Conservation (phyloP, 306 rosid genomes). For the Fagus sylvatica region DNA sequence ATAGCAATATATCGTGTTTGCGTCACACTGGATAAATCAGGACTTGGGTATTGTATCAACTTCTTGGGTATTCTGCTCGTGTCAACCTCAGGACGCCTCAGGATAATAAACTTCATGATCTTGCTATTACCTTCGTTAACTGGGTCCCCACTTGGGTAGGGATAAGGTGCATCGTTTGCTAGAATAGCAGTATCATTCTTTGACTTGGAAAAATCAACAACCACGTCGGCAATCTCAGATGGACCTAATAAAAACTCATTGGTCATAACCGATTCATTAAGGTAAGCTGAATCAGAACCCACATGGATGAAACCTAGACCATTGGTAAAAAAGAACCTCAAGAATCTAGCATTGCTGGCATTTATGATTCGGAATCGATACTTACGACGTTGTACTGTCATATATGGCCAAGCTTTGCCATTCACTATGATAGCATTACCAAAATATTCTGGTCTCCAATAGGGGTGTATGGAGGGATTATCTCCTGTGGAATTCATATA, state of each 20-base stretch:
- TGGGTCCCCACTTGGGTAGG: slow-evolving; percentile 49
- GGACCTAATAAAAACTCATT: slow-evolving; percentile 41
- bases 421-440: slow-evolving; percentile 50
- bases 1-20: slow-evolving; percentile 40
- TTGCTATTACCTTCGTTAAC: slow-evolving; percentile 38
- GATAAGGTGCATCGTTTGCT: slow-evolving; percentile 47
- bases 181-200: slow-evolving; percentile 23
- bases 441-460: slow-evolving; percentile 60
- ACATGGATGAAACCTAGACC: slow-evolving; percentile 41
- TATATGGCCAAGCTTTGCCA: slow-evolving; percentile 55
- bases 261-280: slow-evolving; percentile 21
- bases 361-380: slow-evolving; percentile 53
- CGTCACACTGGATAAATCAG: slow-evolving; percentile 27
- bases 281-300: slow-evolving; percentile 47
- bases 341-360: slow-evolving; percentile 54
- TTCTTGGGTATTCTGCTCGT: slow-evolving; percentile 16
- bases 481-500: slow-evolving; percentile 45
- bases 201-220: slow-evolving; percentile 46
- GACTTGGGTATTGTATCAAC: slow-evolving; percentile 37
- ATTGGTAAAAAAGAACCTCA: slow-evolving; percentile 42
- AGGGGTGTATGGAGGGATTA: slow-evolving; percentile 56
- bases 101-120: slow-evolving; percentile 42
- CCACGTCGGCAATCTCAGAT: slow-evolving; percentile 54
- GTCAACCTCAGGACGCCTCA: slow-evolving; percentile 16
- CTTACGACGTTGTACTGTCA: slow-evolving; percentile 49